phyloP scores from a whole-genome alignment of 208 protist species.

The Kentomonas sorsogonicus region DNA sequence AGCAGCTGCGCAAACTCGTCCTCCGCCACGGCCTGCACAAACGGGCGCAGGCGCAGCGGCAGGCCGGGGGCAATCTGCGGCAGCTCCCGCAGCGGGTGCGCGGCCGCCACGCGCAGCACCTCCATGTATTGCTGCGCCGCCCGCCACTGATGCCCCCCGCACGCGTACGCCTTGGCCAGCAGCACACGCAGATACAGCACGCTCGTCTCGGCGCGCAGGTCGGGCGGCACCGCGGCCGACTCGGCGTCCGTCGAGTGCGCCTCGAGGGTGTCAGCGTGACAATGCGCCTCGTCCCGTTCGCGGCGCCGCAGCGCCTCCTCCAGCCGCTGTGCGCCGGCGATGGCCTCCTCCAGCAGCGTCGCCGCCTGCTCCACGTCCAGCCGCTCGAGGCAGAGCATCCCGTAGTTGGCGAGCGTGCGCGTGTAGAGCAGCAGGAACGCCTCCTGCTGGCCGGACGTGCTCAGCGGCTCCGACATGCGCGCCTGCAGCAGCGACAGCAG shows the following conservation, averaged over 20 bases:
- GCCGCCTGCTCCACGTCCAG: constrained; percentile 35
- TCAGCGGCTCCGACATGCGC: constrained; percentile 28
- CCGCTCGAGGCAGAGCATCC: constrained; percentile 62
- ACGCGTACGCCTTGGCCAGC: constrained; percentile 63
- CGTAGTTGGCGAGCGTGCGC: constrained; percentile 59
- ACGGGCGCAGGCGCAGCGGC: constrained; percentile 14
- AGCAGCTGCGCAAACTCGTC: constrained; percentile 62
- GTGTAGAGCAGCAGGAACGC: constrained; percentile 49
- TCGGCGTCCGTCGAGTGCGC: too few species aligned
- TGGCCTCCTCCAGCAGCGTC: constrained; percentile 37
- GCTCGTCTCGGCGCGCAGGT: background rate
- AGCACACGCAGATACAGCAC: constrained; percentile 60
- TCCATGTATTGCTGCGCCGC: constrained; percentile 52
- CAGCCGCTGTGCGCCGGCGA: too few species aligned
- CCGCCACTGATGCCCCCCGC: constrained; percentile 51
- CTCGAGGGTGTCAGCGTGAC: too few species aligned
- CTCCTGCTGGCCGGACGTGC: constrained; percentile 9
- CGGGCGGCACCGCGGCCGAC: too few species aligned
- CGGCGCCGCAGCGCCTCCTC: too few species aligned
- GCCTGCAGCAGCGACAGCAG: constrained; percentile 28
- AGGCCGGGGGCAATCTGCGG: constrained; percentile 52
- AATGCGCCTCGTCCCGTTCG: too few species aligned
- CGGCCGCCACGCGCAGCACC: constrained; percentile 26
- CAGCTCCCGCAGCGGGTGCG: constrained; percentile 30
- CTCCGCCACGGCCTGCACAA: constrained; percentile 34